phyloP scores from a whole-genome alignment of 176 grass and related monocot genomes.

The Aechmea fasciata region DNA sequence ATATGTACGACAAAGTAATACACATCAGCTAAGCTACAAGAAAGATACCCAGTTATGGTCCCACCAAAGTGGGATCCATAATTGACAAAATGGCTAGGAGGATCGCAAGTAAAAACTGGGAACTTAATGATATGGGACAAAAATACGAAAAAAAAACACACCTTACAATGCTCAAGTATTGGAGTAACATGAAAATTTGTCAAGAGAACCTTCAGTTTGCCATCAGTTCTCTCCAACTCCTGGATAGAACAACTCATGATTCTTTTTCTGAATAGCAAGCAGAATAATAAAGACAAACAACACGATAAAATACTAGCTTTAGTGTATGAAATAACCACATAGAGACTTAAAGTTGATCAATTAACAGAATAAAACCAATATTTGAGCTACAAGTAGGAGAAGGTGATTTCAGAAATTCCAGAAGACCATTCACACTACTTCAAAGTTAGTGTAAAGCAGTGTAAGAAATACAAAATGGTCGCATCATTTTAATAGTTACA shows the following conservation, averaged over 20 bases:
- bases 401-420: too few relatives aligned
- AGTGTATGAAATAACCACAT: background rate
- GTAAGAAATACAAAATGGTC: too few relatives aligned
- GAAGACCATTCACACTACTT: too few relatives aligned
- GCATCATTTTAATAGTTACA: too few relatives aligned
- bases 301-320: background rate
- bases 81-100: background rate
- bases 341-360: background rate
- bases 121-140: background rate
- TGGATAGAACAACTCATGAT: constrained; percentile 19
- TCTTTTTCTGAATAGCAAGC: background rate
- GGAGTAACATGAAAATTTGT: constrained; percentile 77
- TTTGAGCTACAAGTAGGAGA: background rate
- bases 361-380: background rate
- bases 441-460: too few relatives aligned
- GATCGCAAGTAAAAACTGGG: background rate
- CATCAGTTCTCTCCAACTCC: constrained; percentile 68
- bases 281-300: constrained; percentile 6
- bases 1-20: too few relatives aligned
- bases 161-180: constrained; percentile 95
- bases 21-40: too few relatives aligned
- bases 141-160: constrained; percentile 13
- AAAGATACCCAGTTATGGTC: too few relatives aligned
- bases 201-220: constrained; percentile 59
- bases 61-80: too few relatives aligned